phyloP scores from a whole-genome alignment of 108 stramenopile species.

The Bacterosira constricta region DNA sequence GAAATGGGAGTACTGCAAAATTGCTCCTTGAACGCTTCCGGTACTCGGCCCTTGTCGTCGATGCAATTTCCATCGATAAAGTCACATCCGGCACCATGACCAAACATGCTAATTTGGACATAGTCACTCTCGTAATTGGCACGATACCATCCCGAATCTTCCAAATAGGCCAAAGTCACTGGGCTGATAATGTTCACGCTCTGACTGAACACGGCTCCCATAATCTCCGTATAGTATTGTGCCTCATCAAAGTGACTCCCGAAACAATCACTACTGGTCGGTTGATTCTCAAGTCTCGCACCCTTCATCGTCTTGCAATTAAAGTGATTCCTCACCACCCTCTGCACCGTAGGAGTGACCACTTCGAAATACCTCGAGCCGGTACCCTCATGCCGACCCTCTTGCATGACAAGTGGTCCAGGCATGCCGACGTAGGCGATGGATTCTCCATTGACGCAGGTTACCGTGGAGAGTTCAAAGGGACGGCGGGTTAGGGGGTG shows the following conservation, averaged over 20 bases:
- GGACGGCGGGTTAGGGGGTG: slow-evolving; percentile 52
- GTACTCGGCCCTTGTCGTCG: slow-evolving; percentile 56
- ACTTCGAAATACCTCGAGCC: slow-evolving; percentile 54
- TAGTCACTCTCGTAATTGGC: slow-evolving; percentile 52
- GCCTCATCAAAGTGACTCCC: slow-evolving; percentile 59
- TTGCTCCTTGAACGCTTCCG: slow-evolving; percentile 49
- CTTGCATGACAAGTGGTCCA: slow-evolving; percentile 30
- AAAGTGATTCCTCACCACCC: slow-evolving; percentile 60
- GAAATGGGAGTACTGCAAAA: slow-evolving; percentile 65
- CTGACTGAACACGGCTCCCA: slow-evolving; percentile 66
- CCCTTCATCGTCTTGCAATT: slow-evolving; percentile 46
- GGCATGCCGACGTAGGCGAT: slow-evolving; percentile 35
- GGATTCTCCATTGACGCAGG: slow-evolving; percentile 39
- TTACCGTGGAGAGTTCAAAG: slow-evolving; percentile 38
- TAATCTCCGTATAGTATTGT: slow-evolving; percentile 51
- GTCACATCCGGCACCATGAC: slow-evolving; percentile 57
- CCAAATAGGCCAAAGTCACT: slow-evolving; percentile 54
- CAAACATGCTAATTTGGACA: slow-evolving; percentile 45
- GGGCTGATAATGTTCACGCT: slow-evolving; percentile 48
- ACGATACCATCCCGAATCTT: slow-evolving; percentile 66
- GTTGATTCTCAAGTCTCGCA: slow-evolving; percentile 58
- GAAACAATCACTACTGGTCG: slow-evolving; percentile 50
- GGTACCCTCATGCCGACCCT: slow-evolving; percentile 15
- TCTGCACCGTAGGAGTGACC: slow-evolving; percentile 51
- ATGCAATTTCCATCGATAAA: slow-evolving; percentile 57